Evolutionary conservation across 1,284 basidiomycete genomes (phyloP).

Genomic region (Phaffia rhodozyma): DNA sequence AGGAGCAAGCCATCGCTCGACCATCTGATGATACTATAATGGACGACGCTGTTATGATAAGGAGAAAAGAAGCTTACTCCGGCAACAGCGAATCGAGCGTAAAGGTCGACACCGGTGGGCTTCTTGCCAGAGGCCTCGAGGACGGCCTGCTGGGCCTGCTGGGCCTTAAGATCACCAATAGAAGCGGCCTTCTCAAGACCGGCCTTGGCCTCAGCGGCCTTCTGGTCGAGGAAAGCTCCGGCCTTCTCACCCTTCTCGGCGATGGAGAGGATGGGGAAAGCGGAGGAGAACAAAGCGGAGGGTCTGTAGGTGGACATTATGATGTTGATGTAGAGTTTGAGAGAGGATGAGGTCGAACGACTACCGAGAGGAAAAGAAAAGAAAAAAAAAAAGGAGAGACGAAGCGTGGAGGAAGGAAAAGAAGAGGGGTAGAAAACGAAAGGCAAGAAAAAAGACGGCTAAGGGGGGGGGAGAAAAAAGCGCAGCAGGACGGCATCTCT

Average conservation of each 20-base stretch:
- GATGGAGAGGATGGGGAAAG: conserved; percentile 36
- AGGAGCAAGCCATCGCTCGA: background rate
- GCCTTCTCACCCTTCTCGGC: conserved; percentile 34
- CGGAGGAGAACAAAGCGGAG: conserved; percentile 35
- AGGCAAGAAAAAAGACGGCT: background rate
- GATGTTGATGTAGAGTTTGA: background rate
- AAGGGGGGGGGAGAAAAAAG: too few species aligned
- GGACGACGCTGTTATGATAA: background rate
- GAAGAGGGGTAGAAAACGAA: background rate
- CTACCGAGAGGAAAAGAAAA: background rate
- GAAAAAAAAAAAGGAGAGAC: background rate
- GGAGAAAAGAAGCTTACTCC: conserved; percentile 15
- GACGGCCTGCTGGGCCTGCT: conserved; percentile 31
- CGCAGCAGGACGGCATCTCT: too few species aligned
- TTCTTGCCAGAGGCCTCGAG: conserved; percentile 21
- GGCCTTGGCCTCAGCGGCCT: conserved; percentile 23
- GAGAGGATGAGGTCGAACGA: conserved; percentile 4
- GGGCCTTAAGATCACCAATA: conserved; percentile 26
- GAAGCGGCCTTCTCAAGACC: conserved; percentile 25
- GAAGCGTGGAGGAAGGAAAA: background rate
- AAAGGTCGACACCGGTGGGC: conserved; percentile 38
- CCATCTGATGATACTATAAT: background rate
- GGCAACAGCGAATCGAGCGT: conserved; percentile 27
- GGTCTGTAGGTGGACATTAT: conserved; percentile 24
- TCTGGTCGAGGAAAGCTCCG: conserved; percentile 11